Evolutionary conservation across 169 alveolate genomes (phyloP).

Genomic region (Eimeria falciformis): DNA sequence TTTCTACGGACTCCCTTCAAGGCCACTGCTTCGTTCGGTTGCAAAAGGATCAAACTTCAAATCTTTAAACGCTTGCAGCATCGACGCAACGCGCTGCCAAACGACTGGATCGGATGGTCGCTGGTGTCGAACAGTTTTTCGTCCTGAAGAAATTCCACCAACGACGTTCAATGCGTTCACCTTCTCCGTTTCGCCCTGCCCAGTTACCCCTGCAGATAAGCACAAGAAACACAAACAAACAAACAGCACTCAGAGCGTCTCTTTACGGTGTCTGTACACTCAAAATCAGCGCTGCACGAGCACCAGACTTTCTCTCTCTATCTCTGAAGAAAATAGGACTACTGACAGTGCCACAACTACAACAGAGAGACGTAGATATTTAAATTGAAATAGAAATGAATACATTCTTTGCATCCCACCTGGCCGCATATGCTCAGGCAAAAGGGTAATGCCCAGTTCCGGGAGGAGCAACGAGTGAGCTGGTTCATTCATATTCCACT

Average conservation of each 20-base stretch:
- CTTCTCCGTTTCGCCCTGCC: constrained; percentile 58
- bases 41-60: background rate
- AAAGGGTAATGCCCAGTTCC: constrained; percentile 29
- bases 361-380: no score
- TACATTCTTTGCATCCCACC: background rate
- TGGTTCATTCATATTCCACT: constrained; percentile 13
- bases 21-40: no score
- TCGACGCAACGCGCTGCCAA: constrained; percentile 37
- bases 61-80: background rate
- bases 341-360: no score
- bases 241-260: background rate
- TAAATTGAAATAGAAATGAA: background rate
- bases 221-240: background rate
- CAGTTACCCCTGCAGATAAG: constrained; percentile 35
- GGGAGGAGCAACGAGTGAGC: background rate
- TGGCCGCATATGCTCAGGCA: constrained; percentile 34
- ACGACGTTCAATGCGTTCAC: constrained; percentile 4
- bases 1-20: no score
- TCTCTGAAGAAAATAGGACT: background rate
- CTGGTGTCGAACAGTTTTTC: constrained; percentile 58
- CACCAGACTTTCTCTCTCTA: background rate
- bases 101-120: constrained; percentile 57
- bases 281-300: background rate
- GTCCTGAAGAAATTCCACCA: background rate
- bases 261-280: background rate